Evolutionary conservation across 2,329 filamentous ascomycete genomes (phyloP), one percentile per base, ranked within the genome.

Genomic region (Microsporum canis): DNA sequence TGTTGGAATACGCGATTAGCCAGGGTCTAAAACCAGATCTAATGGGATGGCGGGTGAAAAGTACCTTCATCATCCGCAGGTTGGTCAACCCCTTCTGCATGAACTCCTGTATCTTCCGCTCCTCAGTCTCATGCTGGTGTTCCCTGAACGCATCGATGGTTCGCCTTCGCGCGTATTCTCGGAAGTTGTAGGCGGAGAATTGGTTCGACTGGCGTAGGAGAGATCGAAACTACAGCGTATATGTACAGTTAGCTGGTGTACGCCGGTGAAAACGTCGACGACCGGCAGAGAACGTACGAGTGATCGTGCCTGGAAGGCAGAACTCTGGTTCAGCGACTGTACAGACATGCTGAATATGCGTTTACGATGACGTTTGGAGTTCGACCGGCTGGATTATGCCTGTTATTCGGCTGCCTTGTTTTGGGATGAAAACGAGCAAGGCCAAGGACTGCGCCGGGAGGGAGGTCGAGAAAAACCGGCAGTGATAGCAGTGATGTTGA

Each of bases 181-280:
- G 85, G 82, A 96, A 99, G 78, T 97, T 99, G 80, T 97, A 99
- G 68, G 88, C 85, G 64, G 90, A 84, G 75, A 99, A 97, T 71
- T 96, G 88, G 64, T 82, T 81, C 64, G 90, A 86, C 74, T 94
- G 88, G 68, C 91, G 88, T 70, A 97, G 80, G 69, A 99, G 80
- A 71, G 92, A 92, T 67, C 94, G 91, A 77, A 96, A 97, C 91
- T 96, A 65, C 10, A 55, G 5, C 14, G 5, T 31, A 12, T 3
- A 23, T n/a, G 7, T 31, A 3, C 41, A 8, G 8, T 39, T 41
- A 57, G 55, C 55, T 14, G 33, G n/a, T 5, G 14, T n/a, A 1
- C 41, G 23, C 5, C 29, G 17, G 17, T 27, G n/a, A 36, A 31
- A 27, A 23, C 5, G 39, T n/a, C 14, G 39, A 6, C n/a, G n/a